Base-by-base conservation (phyloP, 2,329 filamentous ascomycete species). In the Fusarium luffae region DNA sequence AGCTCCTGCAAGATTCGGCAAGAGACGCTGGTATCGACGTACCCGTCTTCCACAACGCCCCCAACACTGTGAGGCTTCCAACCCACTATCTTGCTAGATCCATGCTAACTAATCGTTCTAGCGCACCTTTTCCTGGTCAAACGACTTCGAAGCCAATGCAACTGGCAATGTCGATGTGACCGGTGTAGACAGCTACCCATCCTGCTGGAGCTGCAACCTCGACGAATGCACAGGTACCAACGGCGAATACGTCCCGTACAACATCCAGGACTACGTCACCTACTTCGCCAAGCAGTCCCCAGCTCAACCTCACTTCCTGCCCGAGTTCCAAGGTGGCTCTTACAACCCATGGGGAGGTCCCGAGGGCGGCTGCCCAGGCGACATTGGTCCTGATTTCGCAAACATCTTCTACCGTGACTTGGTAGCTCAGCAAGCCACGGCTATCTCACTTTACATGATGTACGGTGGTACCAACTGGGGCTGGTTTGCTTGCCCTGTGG, bases 401-500 rank as follows among this genome's bases (percentile, higher is more conserved):
- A 90, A 90, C 59, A 75, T 91, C 6, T 90, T 89, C 77, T 91
- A 91, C 75, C 82, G 88, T 13, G 85, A 90, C 72, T 84, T 89
- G 55, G 85, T 90, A 27, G 86, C 83, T 27, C 85, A 90, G 70
- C 81, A 86, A 1, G 83, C 89, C 5, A 88, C 86, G 0, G 86
- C 86, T 0, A 83, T 90, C 57, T 89, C 84, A 30, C 76, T 91
- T 3, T 91, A 91, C 74, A 90, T 91, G 88, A 78, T 89, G 54
- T 91, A 85, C 54, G 89, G 89, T 6, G 89, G 89, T 4, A 90
- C 89, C 0, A 89, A 87, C 66, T 90, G 87, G 88, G 88, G 88
- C 7, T 85, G 84, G 49, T 78, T 89, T 30, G 85, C 87, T 14
- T 83, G 84, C 6, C 87, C 88, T 0, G 84, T 86, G 2, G 87